phyloP scores from a whole-genome alignment of 768 basidiomycete genomes.

The Collybiopsis confluens region DNA sequence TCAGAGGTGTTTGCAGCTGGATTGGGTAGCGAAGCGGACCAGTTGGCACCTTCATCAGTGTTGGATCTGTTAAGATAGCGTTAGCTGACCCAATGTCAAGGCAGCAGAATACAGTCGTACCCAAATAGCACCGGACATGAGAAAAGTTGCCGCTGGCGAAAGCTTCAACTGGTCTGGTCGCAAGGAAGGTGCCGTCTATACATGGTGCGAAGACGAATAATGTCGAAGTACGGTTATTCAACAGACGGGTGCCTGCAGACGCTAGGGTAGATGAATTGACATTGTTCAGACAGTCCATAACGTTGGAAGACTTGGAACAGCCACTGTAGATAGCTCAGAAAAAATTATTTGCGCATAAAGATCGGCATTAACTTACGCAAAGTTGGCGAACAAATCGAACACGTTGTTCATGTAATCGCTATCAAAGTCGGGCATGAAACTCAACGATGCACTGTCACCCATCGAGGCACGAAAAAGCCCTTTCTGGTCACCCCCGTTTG shows the following conservation, averaged over 20 bases:
- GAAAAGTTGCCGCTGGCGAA: constrained; percentile 33
- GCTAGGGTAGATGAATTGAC: constrained; percentile 24
- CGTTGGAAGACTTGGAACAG: constrained; percentile 12
- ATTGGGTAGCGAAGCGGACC: constrained; percentile 31
- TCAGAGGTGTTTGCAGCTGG: constrained; percentile 34
- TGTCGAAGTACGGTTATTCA: constrained; percentile 25
- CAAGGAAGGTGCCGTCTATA: constrained; percentile 30
- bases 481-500: constrained; percentile 31
- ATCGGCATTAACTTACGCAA: constrained; percentile 26
- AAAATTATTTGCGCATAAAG: neutral
- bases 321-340: constrained; percentile 22
- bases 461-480: constrained; percentile 38
- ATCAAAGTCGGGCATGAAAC: constrained; percentile 27
- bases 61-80: constrained; percentile 25
- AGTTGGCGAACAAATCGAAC: constrained; percentile 28
- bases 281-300: constrained; percentile 30
- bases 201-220: constrained; percentile 37
- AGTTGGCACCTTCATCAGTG: constrained; percentile 37
- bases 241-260: constrained; percentile 26
- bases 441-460: constrained; percentile 41
- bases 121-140: constrained; percentile 38
- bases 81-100: neutral
- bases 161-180: constrained; percentile 33
- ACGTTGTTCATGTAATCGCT: constrained; percentile 30
- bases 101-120: constrained; percentile 12